These are phyloP conservation scores for Vitis vinifera DNA, from an alignment of 164 flowering plant genomes.

Conservation along the genomic window DNA sequence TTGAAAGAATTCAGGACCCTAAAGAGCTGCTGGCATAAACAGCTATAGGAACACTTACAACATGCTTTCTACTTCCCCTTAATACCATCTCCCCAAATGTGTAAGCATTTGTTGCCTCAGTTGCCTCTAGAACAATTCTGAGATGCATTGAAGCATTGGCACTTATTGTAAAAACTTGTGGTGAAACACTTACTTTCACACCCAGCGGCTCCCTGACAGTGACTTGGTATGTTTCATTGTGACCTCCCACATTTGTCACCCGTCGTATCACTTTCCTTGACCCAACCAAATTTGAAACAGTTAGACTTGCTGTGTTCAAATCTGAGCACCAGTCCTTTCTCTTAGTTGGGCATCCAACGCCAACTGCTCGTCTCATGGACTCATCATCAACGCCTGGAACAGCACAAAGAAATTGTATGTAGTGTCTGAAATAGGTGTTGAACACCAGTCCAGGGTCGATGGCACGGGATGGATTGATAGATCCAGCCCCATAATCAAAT, in stretches of 20 bases:
- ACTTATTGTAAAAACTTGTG: constrained; percentile 29
- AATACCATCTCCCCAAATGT: constrained; percentile 53
- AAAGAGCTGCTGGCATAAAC: constrained; percentile 39
- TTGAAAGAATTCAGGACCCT: constrained; percentile 6
- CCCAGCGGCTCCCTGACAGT: constrained; percentile 42
- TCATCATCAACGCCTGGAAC: constrained; percentile 57
- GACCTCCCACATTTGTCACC: constrained; percentile 41
- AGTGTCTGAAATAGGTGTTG: constrained; percentile 31
- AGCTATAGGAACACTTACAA: constrained; percentile 48
- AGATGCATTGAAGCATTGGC: constrained; percentile 29
- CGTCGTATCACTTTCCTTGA: constrained; percentile 41
- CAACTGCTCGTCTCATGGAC: constrained; percentile 46
- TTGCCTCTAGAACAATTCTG: constrained; percentile 32
- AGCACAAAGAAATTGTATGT: constrained; percentile 53
- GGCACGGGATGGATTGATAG: constrained; percentile 39
- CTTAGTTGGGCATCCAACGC: constrained; percentile 38
- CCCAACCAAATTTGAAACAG: constrained; percentile 51
- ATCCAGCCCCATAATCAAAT: constrained; percentile 47
- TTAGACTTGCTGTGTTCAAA: constrained; percentile 48
- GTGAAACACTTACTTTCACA: constrained; percentile 36
- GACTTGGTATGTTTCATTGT: constrained; percentile 39
- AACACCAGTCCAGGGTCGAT: constrained; percentile 56
- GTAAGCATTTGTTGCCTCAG: constrained; percentile 39
- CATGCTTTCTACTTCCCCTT: constrained; percentile 37
- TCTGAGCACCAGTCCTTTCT: constrained; percentile 50